These are phyloP conservation scores for Prunus padus DNA, from an alignment of 306 rosid species.

Conservation along the genomic window DNA sequence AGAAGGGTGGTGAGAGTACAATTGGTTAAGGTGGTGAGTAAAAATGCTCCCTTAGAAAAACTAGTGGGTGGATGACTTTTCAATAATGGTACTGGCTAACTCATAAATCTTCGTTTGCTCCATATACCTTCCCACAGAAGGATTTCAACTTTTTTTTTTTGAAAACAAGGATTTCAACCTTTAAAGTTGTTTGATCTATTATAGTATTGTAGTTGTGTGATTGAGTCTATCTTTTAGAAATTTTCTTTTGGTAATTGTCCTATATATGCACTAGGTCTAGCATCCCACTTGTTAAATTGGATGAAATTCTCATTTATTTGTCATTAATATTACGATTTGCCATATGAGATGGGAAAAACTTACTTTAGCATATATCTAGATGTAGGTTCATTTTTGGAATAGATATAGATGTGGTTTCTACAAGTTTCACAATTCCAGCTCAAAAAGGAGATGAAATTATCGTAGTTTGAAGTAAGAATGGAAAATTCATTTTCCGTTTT, in stretches of 20 bases:
- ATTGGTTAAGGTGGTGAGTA: no score
- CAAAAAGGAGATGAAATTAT: neutral
- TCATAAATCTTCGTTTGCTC: neutral
- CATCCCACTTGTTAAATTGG: neutral
- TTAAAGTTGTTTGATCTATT: conserved; percentile 4
- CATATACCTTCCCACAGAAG: neutral
- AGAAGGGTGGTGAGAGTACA: no score
- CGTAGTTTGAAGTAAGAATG: no score
- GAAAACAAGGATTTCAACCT: neutral
- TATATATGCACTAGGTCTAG: neutral
- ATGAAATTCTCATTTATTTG: neutral
- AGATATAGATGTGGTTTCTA: conserved; percentile 9
- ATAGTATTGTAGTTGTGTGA: neutral
- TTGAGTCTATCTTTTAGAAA: neutral
- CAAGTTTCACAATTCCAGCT: conserved; percentile 1
- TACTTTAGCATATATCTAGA: neutral
- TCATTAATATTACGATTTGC: neutral
- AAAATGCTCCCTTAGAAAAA: no score
- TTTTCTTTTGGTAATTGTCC: neutral
- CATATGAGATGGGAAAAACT: conserved; percentile 14
- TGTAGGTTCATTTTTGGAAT: conserved; percentile 24
- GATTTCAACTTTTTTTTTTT: neutral
- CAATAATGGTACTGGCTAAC: neutral
- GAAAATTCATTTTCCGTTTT: no score
- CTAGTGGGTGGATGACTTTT: neutral